Evolutionary conservation across 2,329 filamentous ascomycete genomes (phyloP).

Genomic region (Penicillium sp.): DNA sequence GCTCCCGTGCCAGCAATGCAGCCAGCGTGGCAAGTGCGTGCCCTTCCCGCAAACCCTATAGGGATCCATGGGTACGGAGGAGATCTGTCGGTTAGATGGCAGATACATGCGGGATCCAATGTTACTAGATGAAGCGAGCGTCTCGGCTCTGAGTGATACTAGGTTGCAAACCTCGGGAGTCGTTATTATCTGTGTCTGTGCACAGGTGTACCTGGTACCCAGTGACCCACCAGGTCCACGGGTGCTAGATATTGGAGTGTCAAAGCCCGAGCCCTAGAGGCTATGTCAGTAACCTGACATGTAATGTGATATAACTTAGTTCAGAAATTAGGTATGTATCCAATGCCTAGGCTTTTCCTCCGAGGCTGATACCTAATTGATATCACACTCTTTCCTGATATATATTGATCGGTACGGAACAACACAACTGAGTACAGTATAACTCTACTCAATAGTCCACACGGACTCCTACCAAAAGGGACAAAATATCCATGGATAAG

Average conservation of each 20-base stretch:
- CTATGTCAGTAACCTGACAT: not conserved
- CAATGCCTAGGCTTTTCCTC: not conserved
- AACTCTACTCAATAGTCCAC: not conserved
- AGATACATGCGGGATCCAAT: constrained; percentile 11
- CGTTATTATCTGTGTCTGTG: not conserved
- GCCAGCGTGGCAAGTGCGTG: not conserved
- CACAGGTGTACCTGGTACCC: not conserved
- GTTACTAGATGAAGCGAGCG: not conserved
- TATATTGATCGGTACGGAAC: no score
- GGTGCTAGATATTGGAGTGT: no score
- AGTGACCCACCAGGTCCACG: not conserved
- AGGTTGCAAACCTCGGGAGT: not conserved
- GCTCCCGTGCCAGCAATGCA: not conserved
- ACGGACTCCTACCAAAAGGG: not conserved
- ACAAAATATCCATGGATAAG: not conserved
- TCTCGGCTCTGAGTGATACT: not conserved
- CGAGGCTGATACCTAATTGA: not conserved
- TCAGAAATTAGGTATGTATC: not conserved
- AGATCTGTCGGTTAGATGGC: constrained; percentile 10
- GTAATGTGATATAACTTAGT: not conserved
- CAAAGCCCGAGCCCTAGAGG: not conserved
- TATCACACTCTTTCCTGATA: not conserved
- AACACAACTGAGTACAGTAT: no score
- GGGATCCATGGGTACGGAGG: not conserved
- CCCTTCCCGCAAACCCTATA: not conserved